phyloP scores from a whole-genome alignment of 805 yeast genomes.

The Kodamaea hsintzibuensis region DNA sequence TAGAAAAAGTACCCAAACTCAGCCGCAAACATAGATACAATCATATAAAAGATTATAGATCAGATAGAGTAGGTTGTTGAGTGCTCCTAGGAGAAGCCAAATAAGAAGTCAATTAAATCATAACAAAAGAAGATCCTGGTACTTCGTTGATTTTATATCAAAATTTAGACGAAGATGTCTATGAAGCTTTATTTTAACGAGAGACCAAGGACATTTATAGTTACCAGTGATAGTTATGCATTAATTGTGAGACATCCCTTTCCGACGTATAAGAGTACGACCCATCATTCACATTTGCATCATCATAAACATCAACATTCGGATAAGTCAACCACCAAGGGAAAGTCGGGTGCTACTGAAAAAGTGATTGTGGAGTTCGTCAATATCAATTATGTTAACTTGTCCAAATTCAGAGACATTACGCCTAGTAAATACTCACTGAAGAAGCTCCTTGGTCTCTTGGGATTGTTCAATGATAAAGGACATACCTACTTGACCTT shows the following conservation, averaged over 20 bases:
- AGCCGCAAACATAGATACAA: not conserved
- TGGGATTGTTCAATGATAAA: constrained; percentile 61
- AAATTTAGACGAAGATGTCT: constrained; percentile 1
- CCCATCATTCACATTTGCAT: constrained; percentile 21
- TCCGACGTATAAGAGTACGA: constrained; percentile 26
- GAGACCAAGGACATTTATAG: constrained; percentile 67
- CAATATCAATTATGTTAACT: constrained; percentile 38
- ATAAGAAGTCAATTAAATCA: not conserved
- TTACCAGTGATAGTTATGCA: constrained; percentile 59
- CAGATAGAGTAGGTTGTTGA: not conserved
- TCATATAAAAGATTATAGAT: not conserved
- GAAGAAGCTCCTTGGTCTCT: constrained; percentile 49
- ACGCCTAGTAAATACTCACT: constrained; percentile 28
- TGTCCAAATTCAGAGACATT: constrained; percentile 45
- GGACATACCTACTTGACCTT: constrained; percentile 58
- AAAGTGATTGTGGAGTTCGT: constrained; percentile 56
- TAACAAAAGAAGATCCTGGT: not conserved
- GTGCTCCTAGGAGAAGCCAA: no score
- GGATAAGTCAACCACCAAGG: constrained; percentile 29
- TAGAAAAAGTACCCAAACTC: not conserved
- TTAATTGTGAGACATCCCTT: constrained; percentile 56
- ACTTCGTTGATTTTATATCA: not conserved
- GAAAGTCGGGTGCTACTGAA: constrained; percentile 7
- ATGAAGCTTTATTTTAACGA: constrained; percentile 68
- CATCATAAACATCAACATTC: constrained; percentile 23